Percentiles rank a stretch among this genome's conserved stretches.
phyloP scores from a whole-genome alignment of 371 early-diverging fungal genomes.

The Mortierella sp. region DNA sequence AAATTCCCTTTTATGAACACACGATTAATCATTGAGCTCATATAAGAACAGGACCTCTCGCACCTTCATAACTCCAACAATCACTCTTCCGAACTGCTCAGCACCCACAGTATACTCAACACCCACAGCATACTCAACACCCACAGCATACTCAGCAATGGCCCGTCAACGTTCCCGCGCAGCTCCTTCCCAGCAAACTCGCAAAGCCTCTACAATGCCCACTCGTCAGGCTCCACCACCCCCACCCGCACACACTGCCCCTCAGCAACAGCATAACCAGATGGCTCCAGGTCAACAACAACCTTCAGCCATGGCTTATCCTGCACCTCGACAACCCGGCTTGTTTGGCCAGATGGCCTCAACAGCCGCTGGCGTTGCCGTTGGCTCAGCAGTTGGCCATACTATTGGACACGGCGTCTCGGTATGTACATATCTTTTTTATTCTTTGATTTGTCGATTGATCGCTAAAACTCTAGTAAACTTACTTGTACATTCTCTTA shows the following conservation, averaged over 20 bases:
- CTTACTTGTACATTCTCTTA: conserved; percentile 37
- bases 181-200: conserved; percentile 67
- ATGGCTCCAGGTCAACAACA: conserved; percentile 38
- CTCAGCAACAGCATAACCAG: conserved; percentile 7
- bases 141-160: conserved; percentile 6
- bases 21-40: neutral
- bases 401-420: conserved; percentile 80
- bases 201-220: conserved; percentile 76
- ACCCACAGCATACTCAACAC: neutral
- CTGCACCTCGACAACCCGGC: conserved; percentile 67
- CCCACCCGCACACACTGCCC: conserved; percentile 9
- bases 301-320: conserved; percentile 15
- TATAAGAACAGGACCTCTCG: neutral
- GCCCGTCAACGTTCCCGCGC: conserved; percentile 55
- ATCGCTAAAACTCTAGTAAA: neutral
- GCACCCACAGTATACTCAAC: neutral
- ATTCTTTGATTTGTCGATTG: neutral
- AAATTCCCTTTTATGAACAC: neutral
- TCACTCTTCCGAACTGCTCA: neutral
- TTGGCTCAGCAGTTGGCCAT: conserved; percentile 87
- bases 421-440: neutral
- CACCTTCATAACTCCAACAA: neutral
- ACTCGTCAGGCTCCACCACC: conserved; percentile 67
- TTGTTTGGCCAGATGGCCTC: conserved; percentile 92
- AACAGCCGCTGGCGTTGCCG: conserved; percentile 95